Base-by-base conservation (phyloP, 2,329 filamentous ascomycete species). In the Diaporthe humulicola region DNA sequence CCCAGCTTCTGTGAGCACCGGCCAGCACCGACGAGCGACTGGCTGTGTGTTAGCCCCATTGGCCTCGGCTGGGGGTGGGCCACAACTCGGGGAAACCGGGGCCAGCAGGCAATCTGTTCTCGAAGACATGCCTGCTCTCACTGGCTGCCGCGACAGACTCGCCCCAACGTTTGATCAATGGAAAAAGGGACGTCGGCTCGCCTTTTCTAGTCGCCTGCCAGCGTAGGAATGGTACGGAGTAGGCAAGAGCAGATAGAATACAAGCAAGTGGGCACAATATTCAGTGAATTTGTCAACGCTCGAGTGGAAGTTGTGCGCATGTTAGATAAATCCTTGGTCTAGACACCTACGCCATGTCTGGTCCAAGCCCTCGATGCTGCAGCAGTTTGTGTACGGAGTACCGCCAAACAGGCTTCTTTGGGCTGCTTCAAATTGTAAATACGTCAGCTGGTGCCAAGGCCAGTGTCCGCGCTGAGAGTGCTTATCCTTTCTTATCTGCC, bases 61-160 rank as follows among this genome's bases (percentile, higher is more conserved):
- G 70, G 70, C 70, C 30, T 56, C 70, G 70, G 70, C 57, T 50
- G 40, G 70, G 45, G 45, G 38, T 71, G 40, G 70, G 70, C 38
- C 48, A n/a, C 10, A 22, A 33, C 40, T 71, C 70, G 70, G 70
- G 70, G 70, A 64, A 72, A 33, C 48, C 64, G 48, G 64, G 33
- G 48, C 48, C 64, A 69, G 45, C 28, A 54, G 64, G 28, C 64
- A 33, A 52, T 40, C 15, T 25, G 64, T n/a, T 50, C 45, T 38
- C 14, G 14, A 50, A 17, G 19, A 38, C 28, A 14, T n/a, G 5
- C 30, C 30, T 50, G 42, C 33, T 17, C 4, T 48, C 28, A 9
- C 61, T 50, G 60, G 58, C 15, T 42, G 40, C 28, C 14, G 12
- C 12, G 25, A 64, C 40, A 30, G 22, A 30, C n/a, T n/a, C n/a